Base-by-base conservation (phyloP, 257 asterid genomes). In the Primulina eburnea region DNA sequence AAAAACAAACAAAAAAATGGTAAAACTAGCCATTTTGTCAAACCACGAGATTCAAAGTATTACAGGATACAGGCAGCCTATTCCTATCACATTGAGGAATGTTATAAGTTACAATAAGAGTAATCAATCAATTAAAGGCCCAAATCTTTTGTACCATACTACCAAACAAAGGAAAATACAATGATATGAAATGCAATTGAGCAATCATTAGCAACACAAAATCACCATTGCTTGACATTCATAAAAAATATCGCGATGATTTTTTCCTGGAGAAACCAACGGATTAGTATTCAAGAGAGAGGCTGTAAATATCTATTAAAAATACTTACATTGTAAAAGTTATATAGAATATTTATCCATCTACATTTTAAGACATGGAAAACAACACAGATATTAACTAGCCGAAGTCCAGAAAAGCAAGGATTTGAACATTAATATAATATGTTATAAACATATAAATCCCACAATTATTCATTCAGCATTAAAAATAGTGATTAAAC, bases 401-500 rank as follows among this genome's bases (percentile, higher is more conserved):
- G 26, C 30, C 58, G 21, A 33, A 69, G 34, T 33, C 18, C 65
- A 58, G 62, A 24, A 56, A 16, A 69, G 28, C 65, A 20, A 37
- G 57, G n/a, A 7, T 17, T 9, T 52, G 26, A 53, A 69, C 71
- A 43, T 43, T 61, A 43, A 55, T 17, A 55, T 18, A 28, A 28
- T 28, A 28, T 24, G 26, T 24, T 24, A 24, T 28, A 56, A 43
- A 17, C 30, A 67, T 17, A 60, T 10, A 74, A 53, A 30, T 61
- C 30, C 16, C 20, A 0, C 21, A 71, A 58, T 47, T 55, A 38
- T 47, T 30, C 6, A 29, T 38, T 60, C 67, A 14, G 53, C n/a
- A 43, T 43, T 43, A 43, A 43, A 43, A 11, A 3, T 43, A 47
- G 52, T 69, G 47, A 58, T 47, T n/a, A 58, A 73, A 63, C 72